These are phyloP conservation scores for Leucocoprinus birnbaumii DNA, from an alignment of 768 basidiomycete species.

Conservation along the genomic window DNA sequence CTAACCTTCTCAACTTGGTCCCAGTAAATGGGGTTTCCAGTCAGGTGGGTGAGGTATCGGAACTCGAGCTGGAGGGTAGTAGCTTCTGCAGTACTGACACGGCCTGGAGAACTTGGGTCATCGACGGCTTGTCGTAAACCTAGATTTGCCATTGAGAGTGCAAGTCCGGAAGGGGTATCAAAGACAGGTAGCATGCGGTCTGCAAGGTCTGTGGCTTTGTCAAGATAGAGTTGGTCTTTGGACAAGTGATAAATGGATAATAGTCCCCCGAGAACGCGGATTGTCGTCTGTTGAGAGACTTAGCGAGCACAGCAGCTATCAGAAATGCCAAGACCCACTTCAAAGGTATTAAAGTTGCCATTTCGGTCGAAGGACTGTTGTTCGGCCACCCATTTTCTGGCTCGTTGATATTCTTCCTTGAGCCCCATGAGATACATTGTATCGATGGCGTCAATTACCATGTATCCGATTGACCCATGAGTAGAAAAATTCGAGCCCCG, in stretches of 20 bases:
- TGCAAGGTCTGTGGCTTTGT: conserved; percentile 78
- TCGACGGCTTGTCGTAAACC: conserved; percentile 55
- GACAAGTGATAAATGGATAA: conserved; percentile 87
- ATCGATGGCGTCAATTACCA: conserved; percentile 87
- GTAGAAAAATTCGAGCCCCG: conserved; percentile 75
- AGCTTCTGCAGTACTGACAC: conserved; percentile 83
- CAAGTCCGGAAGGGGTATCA: conserved; percentile 79
- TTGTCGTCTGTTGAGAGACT: conserved; percentile 68
- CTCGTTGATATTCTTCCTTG: conserved; percentile 73
- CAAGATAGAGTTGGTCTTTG: conserved; percentile 68
- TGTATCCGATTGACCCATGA: conserved; percentile 84
- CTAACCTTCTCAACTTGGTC: conserved; percentile 71
- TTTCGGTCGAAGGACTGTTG: conserved; percentile 77
- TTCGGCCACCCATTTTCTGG: conserved; percentile 73
- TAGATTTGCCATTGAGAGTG: conserved; percentile 76
- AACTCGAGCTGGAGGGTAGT: conserved; percentile 89
- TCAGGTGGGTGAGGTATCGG: conserved; percentile 76
- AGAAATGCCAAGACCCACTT: conserved; percentile 51
- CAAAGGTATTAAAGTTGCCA: conserved; percentile 83
- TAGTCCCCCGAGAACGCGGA: conserved; percentile 88
- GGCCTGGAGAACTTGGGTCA: conserved; percentile 53
- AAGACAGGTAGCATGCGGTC: conserved; percentile 83
- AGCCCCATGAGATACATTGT: conserved; percentile 88
- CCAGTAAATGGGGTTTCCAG: conserved; percentile 82
- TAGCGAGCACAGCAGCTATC: background rate